Percentiles rank a stretch among this genome's conserved stretches.
phyloP scores from a whole-genome alignment of 768 basidiomycete genomes.

The Suillus discolor region DNA sequence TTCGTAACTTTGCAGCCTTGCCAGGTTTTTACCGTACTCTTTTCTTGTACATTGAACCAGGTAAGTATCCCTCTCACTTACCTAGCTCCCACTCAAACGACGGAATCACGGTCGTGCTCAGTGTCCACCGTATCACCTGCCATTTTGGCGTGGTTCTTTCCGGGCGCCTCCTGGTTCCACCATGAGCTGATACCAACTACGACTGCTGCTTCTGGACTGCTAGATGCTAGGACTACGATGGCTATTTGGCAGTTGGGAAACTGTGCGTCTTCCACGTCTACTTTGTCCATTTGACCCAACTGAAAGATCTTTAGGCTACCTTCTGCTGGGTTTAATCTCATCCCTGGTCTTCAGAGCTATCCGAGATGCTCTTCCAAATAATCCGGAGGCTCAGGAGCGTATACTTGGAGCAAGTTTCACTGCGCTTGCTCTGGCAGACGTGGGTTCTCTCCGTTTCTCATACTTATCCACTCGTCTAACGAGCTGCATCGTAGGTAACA shows the following conservation, averaged over 20 bases:
- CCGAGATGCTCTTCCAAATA: conserved; percentile 56
- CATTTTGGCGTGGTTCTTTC: conserved; percentile 54
- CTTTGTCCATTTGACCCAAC: neutral
- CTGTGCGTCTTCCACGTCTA: conserved; percentile 41
- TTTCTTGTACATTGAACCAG: conserved; percentile 68
- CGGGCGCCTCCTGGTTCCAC: conserved; percentile 69
- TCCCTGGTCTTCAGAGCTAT: conserved; percentile 69
- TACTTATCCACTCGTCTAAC: conserved; percentile 8
- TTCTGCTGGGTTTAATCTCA: conserved; percentile 64
- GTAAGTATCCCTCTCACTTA: conserved; percentile 34
- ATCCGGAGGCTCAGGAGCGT: conserved; percentile 66
- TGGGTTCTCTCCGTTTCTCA: conserved; percentile 35
- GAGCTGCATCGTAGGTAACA: conserved; percentile 44
- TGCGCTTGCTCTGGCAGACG: conserved; percentile 72
- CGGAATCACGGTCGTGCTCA: conserved; percentile 26
- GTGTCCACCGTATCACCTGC: conserved; percentile 55
- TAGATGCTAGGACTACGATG: conserved; percentile 59
- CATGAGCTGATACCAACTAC: conserved; percentile 59
- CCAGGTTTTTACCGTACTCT: conserved; percentile 63
- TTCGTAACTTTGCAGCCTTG: conserved; percentile 51
- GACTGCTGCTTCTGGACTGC: conserved; percentile 26
- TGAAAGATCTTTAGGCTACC: conserved; percentile 46
- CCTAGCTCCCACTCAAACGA: conserved; percentile 17
- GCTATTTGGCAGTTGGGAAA: conserved; percentile 70
- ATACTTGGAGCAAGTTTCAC: conserved; percentile 64